Base-by-base conservation (phyloP, 768 basidiomycete genomes). In the Omphalotus guepiniiformis region DNA sequence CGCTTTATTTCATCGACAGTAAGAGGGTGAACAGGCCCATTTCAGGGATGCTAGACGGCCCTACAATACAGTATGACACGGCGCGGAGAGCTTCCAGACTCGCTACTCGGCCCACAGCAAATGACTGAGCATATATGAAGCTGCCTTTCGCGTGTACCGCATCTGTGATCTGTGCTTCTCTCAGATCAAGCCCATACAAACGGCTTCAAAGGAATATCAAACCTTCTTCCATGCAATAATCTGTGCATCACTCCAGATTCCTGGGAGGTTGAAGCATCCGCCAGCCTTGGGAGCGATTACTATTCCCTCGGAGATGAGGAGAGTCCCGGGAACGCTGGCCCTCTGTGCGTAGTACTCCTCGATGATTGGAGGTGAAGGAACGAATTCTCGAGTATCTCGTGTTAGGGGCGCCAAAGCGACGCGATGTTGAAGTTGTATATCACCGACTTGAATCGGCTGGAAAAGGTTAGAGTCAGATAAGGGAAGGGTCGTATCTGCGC, bases 171-270 rank as follows among this genome's bases (percentile, higher is more conserved):
- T 70, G 29, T 6, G 11, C 13, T 3, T 4, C 11, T 30, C 9
- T 40, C 5, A 4, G 26, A 8, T 8, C 2, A n/a, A 4, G 19
- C 5, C 41, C 15, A 8, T 15, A 2, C 7, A 23, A 2, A 19
- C 7, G n/a, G n/a, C n/a, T n/a, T 7, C 34, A n/a, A 37, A 11
- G 2, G 16, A 26, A 35, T 45, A 34, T n/a, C 50, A 19, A 12
- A 68, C 70, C 52, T 57, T 50, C 54, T 72, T 75, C 79, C 78
- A 80, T 0, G 54, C 68, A 1, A 51, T 57, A 34, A 76, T 66
- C 49, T 86, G 83, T 29, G 72, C 76, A 1, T 72, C 64, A n/a
- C 53, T 75, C 65, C 72, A 83, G 43, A 84, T 72, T 2, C 83
- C 83, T 2, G 82, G 83, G 1, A 72, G 68, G 47, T 75, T 59